A percentile compares a stretch with the other conserved stretches of the same genome.
Evolutionary conservation across 495 filamentous ascomycete species (phyloP).

Genomic region (Annulohypoxylon nitens): DNA sequence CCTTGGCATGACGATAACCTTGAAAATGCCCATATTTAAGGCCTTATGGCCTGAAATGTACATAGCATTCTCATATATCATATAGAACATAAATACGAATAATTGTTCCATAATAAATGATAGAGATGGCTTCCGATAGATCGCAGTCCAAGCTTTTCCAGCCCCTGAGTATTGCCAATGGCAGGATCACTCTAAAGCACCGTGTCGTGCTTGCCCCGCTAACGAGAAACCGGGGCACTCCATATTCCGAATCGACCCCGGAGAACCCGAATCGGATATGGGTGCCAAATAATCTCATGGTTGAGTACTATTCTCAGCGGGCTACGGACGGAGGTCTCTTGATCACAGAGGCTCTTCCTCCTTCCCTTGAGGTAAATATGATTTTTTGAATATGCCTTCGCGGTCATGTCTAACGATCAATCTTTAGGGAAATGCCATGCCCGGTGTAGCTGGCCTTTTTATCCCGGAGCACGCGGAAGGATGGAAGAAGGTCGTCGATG

Average conservation of each 20-base stretch:
- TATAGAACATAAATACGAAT: neutral
- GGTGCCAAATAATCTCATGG: constrained; percentile 16
- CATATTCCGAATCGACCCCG: constrained; percentile 9
- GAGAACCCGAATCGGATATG: constrained; percentile 22
- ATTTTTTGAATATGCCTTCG: neutral
- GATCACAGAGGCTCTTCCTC: constrained; percentile 11
- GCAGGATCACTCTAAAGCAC: constrained; percentile 17
- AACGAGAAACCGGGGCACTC: constrained; percentile 14
- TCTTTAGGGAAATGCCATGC: constrained; percentile 14
- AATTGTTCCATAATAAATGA: neutral
- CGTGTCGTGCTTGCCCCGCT: constrained; percentile 13
- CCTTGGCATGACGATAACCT: neutral
- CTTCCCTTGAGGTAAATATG: constrained; percentile 11
- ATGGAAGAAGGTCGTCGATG: constrained; percentile 17
- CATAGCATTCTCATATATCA: neutral
- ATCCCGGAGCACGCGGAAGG: constrained; percentile 5
- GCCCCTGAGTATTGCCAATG: constrained; percentile 3
- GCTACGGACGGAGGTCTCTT: constrained; percentile 13
- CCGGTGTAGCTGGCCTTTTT: constrained; percentile 3
- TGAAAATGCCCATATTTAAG: neutral
- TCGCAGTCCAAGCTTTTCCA: constrained; percentile 18
- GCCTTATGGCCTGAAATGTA: neutral
- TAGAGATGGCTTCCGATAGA: neutral
- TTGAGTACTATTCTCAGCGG: constrained; percentile 13
- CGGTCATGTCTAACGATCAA: neutral